A percentile compares a stretch with the other conserved stretches of the same genome.
phyloP scores from a whole-genome alignment of 176 grass and related monocot species.

The Aegilops longissima region DNA sequence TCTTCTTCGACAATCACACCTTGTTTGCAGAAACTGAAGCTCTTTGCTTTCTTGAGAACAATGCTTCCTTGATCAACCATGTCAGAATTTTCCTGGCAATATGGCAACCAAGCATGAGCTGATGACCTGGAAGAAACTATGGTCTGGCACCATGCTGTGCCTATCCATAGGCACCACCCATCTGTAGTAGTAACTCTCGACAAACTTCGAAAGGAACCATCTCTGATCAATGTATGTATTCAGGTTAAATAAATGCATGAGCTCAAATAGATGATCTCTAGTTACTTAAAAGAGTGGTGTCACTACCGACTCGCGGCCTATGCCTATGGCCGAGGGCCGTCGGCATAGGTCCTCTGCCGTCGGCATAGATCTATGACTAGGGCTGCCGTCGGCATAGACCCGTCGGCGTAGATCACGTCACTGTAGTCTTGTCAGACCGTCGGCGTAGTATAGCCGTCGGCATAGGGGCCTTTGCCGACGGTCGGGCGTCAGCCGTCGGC shows the following conservation, averaged over 20 bases:
- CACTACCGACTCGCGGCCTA: no score
- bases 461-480: no score
- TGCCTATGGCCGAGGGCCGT: no score
- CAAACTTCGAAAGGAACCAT: constrained; percentile 45
- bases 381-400: no score
- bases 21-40: constrained; percentile 44
- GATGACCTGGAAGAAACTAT: constrained; percentile 40
- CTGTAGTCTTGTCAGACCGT: no score
- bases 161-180: constrained; percentile 31
- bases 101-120: constrained; percentile 13
- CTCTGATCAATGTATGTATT: constrained; percentile 16
- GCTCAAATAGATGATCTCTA: neutral
- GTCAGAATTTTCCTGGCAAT: constrained; percentile 42
- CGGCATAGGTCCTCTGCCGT: no score
- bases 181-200: constrained; percentile 40
- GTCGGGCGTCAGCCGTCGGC: no score
- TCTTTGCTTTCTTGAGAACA: constrained; percentile 42
- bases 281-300: neutral
- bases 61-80: constrained; percentile 52
- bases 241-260: neutral
- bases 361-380: no score
- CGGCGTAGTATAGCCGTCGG: no score
- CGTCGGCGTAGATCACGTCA: no score
- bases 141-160: constrained; percentile 50
- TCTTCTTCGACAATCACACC: constrained; percentile 40